Evolutionary conservation across 306 rosid species (phyloP).

Genomic region (Trifolium dubium): DNA sequence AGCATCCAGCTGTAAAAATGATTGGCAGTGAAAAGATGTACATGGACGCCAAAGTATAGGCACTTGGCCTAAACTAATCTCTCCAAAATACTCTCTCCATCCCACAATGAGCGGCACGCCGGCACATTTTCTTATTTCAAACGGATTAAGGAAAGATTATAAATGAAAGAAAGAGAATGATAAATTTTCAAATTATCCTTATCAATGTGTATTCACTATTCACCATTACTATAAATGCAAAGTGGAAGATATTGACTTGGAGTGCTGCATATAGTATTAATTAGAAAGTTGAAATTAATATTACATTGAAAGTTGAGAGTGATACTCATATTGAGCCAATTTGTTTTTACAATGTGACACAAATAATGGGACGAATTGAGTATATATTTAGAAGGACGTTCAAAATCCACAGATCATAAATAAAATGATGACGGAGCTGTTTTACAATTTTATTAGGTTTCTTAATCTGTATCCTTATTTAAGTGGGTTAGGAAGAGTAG

Average conservation of each 20-base stretch:
- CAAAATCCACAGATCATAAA: background rate
- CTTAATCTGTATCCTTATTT: conserved; percentile 13
- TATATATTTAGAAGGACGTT: background rate
- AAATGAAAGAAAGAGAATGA: background rate
- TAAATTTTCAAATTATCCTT: background rate
- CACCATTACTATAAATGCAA: background rate
- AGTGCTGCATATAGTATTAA: background rate
- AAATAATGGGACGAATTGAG: background rate
- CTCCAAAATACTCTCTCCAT: background rate
- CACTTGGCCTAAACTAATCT: conserved; percentile 6
- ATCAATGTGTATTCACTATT: background rate
- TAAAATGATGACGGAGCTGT: background rate
- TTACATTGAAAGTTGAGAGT: background rate
- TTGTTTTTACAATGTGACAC: background rate
- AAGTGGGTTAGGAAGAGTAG: background rate
- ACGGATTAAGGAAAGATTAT: background rate
- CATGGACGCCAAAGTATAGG: background rate
- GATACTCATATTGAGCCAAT: background rate
- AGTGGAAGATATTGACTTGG: background rate
- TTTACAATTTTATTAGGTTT: conserved; percentile 22
- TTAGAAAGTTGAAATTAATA: background rate
- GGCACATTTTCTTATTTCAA: background rate
- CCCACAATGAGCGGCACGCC: background rate
- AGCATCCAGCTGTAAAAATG: conserved; percentile 2
- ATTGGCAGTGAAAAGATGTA: background rate